A percentile compares a stretch with the other conserved stretches of the same genome.
Conservation (phyloP, 257 asterid species). For the Oldenlandia corymbosa region DNA sequence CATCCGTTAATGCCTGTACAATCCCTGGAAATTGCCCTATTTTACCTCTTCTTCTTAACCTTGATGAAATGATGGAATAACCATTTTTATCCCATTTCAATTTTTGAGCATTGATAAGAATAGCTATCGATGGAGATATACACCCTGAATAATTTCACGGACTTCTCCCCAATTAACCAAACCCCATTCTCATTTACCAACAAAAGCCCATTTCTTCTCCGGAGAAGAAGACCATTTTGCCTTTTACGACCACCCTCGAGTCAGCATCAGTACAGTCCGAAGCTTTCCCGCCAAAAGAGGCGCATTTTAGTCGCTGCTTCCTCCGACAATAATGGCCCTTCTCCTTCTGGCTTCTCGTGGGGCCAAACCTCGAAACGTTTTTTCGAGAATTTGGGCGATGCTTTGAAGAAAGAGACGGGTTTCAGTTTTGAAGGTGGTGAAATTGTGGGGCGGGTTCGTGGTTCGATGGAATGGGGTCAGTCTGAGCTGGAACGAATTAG, state of each 20-base stretch:
- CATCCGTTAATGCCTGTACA: neutral
- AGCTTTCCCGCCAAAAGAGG: constrained; percentile 45
- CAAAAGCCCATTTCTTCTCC: constrained; percentile 10
- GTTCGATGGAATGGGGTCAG: constrained; percentile 33
- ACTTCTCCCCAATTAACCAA: neutral
- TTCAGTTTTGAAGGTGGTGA: constrained; percentile 48
- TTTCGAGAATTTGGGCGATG: constrained; percentile 55
- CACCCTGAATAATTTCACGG: constrained; percentile 1
- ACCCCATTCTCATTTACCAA: neutral
- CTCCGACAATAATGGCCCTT: constrained; percentile 23
- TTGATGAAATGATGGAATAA: neutral
- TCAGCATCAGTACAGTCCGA: constrained; percentile 18
- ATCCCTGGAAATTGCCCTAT: no score
- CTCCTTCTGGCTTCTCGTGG: constrained; percentile 64
- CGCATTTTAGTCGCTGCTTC: constrained; percentile 50
- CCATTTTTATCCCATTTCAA: neutral
- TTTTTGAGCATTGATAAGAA: no score
- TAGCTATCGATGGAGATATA: constrained; percentile 7
- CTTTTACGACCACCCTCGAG: neutral
- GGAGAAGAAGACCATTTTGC: constrained; percentile 8
- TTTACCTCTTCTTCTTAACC: neutral
- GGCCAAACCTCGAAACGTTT: constrained; percentile 50
- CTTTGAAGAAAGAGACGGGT: constrained; percentile 70
- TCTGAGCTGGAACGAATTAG: constrained; percentile 36
- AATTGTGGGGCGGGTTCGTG: constrained; percentile 30